Evolutionary conservation across 2,329 filamentous ascomycete species (phyloP), one percentile per base, ranked within the genome.

Genomic region (Nectriaceae sp.): DNA sequence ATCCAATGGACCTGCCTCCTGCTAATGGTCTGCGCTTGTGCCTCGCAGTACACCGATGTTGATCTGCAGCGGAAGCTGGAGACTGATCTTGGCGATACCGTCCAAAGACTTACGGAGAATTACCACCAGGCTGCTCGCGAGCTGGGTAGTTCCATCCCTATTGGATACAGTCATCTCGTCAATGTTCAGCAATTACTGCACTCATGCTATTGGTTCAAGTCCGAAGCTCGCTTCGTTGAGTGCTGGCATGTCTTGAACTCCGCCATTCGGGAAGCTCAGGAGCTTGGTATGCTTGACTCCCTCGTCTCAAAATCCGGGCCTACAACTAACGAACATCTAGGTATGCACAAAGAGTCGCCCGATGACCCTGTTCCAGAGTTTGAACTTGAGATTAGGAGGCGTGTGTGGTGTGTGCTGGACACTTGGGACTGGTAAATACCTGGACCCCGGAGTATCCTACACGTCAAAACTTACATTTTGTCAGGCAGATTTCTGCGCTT

Each of bases 1-100:
- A 54, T 70, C 3, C 67, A 68, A 42, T 72, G 66, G 68, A 72
- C 70, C 6, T 67, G 67, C 42, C 64, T 72, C 8, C 62, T 72
- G 33, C 55, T 71, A 35, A 70, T 63, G 57, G 56, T 70, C 5
- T 72, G 69, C 48, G 70, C 70, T 15, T 72, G 69, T 50, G 61
- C 68, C 2, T 56, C 63, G 6, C 68, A 71, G 50, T 65, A 70
- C 49, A 59, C 65, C 26, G 57, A 66, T 11, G 38, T 47, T 6
- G 62, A 65, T 13, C 48, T 71, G 10, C 58, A 66, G 39, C 48
- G 50, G 5, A 69, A 60, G 29, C 60, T 72, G 4, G 60, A 67
- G 43, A 40, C 42, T 16, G 67, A 70, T 18, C 59, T 70, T 4
- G 62, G 61, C 11, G 54, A 65, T 31, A 51, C 59, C 2, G 55